These are phyloP conservation scores for Didymella lethalis DNA, from an alignment of 2,329 filamentous ascomycete species.

Conservation along the genomic window DNA sequence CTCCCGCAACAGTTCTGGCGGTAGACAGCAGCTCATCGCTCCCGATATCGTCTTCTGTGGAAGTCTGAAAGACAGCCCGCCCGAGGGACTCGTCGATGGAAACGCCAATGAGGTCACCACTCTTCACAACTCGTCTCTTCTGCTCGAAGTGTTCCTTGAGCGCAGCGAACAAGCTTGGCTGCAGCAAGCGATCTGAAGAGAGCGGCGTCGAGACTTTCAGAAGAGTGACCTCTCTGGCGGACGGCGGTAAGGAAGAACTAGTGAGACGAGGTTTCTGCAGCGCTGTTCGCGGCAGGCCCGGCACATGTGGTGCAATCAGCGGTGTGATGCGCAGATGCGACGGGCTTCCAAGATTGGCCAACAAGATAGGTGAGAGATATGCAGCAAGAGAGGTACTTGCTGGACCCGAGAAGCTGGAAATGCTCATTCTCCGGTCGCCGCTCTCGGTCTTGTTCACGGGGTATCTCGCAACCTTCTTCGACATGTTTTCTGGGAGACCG, in stretches of 20 bases:
- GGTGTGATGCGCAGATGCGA: conserved; percentile 81
- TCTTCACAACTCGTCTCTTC: conserved; percentile 81
- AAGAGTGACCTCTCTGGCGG: conserved; percentile 81
- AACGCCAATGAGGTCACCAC: conserved; percentile 87
- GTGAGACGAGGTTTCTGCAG: conserved; percentile 56
- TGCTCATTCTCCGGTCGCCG: conserved; percentile 51
- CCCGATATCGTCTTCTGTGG: conserved; percentile 73
- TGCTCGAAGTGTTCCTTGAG: conserved; percentile 89
- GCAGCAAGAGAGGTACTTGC: conserved; percentile 51
- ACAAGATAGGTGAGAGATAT: conserved; percentile 84
- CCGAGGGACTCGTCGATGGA: conserved; percentile 87
- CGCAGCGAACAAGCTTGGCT: conserved; percentile 84
- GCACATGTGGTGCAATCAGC: conserved; percentile 62
- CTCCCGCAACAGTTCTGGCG: conserved; percentile 47
- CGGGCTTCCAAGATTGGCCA: conserved; percentile 83
- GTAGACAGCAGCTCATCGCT: conserved; percentile 62
- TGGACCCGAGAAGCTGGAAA: conserved; percentile 58
- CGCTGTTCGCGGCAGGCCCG: conserved; percentile 41
- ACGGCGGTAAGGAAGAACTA: conserved; percentile 62
- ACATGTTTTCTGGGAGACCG: conserved; percentile 78
- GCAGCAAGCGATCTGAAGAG: conserved; percentile 83
- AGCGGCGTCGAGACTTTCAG: conserved; percentile 88
- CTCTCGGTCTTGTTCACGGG: conserved; percentile 56
- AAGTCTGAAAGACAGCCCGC: conserved; percentile 76
- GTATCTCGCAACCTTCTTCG: conserved; percentile 63